phyloP scores from a whole-genome alignment of 2,329 filamentous ascomycete genomes.

The Penicillium freii region DNA sequence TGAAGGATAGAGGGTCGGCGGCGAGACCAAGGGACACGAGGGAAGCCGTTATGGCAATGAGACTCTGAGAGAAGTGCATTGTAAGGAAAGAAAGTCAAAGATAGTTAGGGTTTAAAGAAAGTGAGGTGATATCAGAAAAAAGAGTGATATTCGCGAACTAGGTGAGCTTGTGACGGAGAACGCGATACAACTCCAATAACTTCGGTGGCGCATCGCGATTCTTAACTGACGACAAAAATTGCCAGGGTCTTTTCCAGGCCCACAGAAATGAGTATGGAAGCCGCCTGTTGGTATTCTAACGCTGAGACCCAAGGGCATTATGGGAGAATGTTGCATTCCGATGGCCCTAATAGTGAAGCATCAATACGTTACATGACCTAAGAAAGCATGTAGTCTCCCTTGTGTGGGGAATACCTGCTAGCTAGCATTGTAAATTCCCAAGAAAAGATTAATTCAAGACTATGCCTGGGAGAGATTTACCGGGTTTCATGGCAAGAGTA shows the following conservation, averaged over 20 bases:
- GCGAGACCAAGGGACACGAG: slow-evolving; percentile 48
- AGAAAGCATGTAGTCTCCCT: slow-evolving; percentile 1
- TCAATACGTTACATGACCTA: slow-evolving; percentile 7
- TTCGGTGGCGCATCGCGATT: slow-evolving; percentile 19
- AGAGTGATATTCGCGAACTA: neutral
- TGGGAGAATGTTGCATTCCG: slow-evolving; percentile 27
- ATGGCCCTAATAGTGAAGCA: slow-evolving; percentile 3
- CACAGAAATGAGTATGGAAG: slow-evolving; percentile 8
- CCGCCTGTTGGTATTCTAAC: slow-evolving; percentile 14
- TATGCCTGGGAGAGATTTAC: neutral
- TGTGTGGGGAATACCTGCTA: slow-evolving; percentile 13
- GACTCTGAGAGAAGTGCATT: slow-evolving; percentile 53
- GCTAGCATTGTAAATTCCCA: neutral
- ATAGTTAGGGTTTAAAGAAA: slow-evolving; percentile 13
- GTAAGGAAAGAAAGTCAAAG: slow-evolving; percentile 19
- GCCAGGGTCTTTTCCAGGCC: slow-evolving; percentile 3
- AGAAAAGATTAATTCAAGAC: neutral
- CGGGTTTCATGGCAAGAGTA: neutral
- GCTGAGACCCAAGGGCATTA: slow-evolving; percentile 10
- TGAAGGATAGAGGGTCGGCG: slow-evolving; percentile 50
- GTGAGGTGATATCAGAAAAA: slow-evolving; percentile 2
- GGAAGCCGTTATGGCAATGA: slow-evolving; percentile 47
- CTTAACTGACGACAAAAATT: slow-evolving; percentile 16
- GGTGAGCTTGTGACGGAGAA: slow-evolving; percentile 2
- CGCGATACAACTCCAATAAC: slow-evolving; percentile 1